Evolutionary conservation across 768 basidiomycete genomes (phyloP).

Genomic region (Pleurotus tuber-regium): DNA sequence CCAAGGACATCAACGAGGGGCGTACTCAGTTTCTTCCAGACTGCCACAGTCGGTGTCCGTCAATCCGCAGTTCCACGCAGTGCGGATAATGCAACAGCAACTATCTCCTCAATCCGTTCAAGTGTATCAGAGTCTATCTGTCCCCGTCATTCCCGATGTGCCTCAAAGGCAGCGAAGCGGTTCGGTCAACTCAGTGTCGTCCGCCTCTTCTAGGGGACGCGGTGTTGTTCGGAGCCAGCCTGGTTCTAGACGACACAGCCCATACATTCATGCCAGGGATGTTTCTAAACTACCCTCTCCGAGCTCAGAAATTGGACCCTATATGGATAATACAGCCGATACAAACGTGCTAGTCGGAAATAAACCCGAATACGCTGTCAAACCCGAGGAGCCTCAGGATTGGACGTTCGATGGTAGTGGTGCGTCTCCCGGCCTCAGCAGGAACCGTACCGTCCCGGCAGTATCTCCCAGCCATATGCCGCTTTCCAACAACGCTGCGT

Average conservation of each 20-base stretch:
- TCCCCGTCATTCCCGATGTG: not conserved
- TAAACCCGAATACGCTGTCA: not conserved
- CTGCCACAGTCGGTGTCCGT: not conserved
- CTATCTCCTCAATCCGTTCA: not conserved
- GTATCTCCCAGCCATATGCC: conserved; percentile 3
- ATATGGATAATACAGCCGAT: not conserved
- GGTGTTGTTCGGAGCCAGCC: not conserved
- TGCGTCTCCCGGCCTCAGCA: not conserved
- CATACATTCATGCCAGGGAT: conserved; percentile 1
- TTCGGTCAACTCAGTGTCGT: not conserved
- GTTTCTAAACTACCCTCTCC: not conserved
- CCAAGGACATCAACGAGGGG: not conserved
- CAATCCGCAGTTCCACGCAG: not conserved
- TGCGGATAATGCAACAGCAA: not conserved
- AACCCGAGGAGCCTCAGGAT: conserved; percentile 1
- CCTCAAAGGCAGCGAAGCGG: not conserved
- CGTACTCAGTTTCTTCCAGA: not conserved
- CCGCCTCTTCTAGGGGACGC: not conserved
- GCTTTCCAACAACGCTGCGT: not conserved
- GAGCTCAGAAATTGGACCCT: not conserved
- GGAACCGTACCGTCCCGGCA: conserved; percentile 4
- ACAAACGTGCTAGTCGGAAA: not conserved
- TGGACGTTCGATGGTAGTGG: not conserved
- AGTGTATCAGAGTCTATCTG: not conserved
- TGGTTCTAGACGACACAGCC: conserved; percentile 2